Conservation (phyloP, 192 early-diverging fungal species). For the Thamnidium elegans region DNA sequence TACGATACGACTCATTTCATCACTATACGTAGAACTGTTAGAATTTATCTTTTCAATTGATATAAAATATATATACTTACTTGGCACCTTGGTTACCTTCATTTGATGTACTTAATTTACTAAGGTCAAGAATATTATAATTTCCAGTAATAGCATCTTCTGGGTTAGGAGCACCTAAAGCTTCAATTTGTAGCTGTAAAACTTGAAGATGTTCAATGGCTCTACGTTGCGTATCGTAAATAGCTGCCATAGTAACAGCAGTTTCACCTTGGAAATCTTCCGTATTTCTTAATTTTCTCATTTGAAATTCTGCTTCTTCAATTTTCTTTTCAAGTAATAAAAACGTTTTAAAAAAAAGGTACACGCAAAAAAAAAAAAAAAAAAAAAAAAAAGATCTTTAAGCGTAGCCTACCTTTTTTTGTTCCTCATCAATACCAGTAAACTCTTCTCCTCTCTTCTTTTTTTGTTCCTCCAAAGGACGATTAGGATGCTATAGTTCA, state of each 20-base stretch:
- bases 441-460: slow-evolving; percentile 26
- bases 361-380: not conserved
- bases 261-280: slow-evolving; percentile 13
- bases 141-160: slow-evolving; percentile 14
- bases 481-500: slow-evolving; percentile 2
- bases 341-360: too few species aligned
- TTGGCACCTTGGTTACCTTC: too few species aligned
- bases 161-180: slow-evolving; percentile 34
- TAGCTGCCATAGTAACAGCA: slow-evolving; percentile 20
- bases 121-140: not conserved
- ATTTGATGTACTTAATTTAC: too few species aligned
- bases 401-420: slow-evolving; percentile 27
- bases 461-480: slow-evolving; percentile 30
- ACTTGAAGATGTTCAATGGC: slow-evolving; percentile 21
- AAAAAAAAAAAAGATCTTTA: too few species aligned
- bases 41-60: too few species aligned
- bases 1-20: slow-evolving; percentile 1
- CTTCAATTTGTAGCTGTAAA: slow-evolving; percentile 27
- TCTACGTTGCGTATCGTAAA: slow-evolving; percentile 30
- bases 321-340: too few species aligned
- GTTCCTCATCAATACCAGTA: slow-evolving; percentile 27
- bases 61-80: too few species aligned
- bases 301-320: slow-evolving; percentile 29
- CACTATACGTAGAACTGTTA: not conserved
- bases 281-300: slow-evolving; percentile 16